These are phyloP conservation scores for Paraphoma chrysanthemicola DNA, from an alignment of 2,329 filamentous ascomycete species.

Conservation along the genomic window DNA sequence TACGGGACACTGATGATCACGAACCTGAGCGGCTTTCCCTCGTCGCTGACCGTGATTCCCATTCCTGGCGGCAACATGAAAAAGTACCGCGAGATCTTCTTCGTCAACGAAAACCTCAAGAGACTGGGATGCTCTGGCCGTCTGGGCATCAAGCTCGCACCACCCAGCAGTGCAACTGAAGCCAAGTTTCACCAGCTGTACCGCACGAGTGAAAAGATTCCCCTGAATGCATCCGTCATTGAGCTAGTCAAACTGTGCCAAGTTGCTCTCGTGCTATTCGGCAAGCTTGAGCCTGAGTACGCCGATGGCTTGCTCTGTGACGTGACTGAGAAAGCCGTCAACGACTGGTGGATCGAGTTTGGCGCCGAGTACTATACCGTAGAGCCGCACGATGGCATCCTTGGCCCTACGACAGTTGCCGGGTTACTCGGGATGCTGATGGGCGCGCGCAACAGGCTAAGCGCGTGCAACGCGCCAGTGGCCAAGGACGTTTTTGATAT, in stretches of 20 bases:
- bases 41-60: conserved; percentile 87
- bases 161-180: conserved; percentile 80
- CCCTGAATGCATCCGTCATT: conserved; percentile 78
- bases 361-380: conserved; percentile 91
- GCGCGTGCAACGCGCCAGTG: conserved; percentile 83
- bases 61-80: conserved; percentile 86
- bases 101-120: conserved; percentile 94
- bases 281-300: conserved; percentile 84
- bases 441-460: conserved; percentile 87
- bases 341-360: conserved; percentile 95
- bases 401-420: conserved; percentile 90
- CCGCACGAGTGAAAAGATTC: conserved; percentile 81
- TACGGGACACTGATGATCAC: conserved; percentile 91
- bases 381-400: conserved; percentile 89
- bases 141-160: conserved; percentile 79
- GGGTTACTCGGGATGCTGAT: conserved; percentile 86
- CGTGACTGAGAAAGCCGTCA: conserved; percentile 85
- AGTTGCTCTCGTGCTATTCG: conserved; percentile 85
- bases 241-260: conserved; percentile 94
- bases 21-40: conserved; percentile 90
- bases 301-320: conserved; percentile 93
- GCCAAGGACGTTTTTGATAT: conserved; percentile 92
- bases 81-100: conserved; percentile 81
- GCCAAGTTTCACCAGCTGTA: conserved; percentile 94
- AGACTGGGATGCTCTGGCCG: conserved; percentile 89